A percentile compares a stretch with the other conserved stretches of the same genome.
phyloP scores from a whole-genome alignment of 768 basidiomycete species.

The Termitomyces sp. region DNA sequence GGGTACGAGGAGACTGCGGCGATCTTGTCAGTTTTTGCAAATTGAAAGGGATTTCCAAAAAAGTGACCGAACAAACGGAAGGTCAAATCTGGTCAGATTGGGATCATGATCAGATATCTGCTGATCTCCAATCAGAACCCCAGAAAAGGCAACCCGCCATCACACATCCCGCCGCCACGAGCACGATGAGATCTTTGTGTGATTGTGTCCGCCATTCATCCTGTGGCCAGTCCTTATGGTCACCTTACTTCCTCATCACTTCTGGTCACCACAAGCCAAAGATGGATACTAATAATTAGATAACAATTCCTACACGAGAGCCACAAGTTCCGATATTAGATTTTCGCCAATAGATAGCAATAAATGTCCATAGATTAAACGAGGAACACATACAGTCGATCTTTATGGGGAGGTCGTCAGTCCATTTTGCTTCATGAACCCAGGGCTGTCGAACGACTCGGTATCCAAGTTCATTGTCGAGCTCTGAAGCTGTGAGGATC shows the following conservation, averaged over 20 bases:
- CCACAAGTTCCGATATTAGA: not conserved
- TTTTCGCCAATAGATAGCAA: not conserved
- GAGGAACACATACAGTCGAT: constrained; percentile 7
- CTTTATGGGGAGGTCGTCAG: constrained; percentile 33
- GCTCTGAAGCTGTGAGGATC: constrained; percentile 3
- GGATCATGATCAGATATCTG: constrained; percentile 12
- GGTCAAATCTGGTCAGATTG: constrained; percentile 10
- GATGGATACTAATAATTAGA: not conserved
- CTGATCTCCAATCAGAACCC: constrained; percentile 5
- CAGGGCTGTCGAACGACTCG: constrained; percentile 21
- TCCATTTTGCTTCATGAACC: constrained; percentile 33
- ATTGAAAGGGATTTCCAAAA: constrained; percentile 15
- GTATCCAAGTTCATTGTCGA: constrained; percentile 10
- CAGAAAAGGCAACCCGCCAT: not conserved
- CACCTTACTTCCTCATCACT: not conserved
- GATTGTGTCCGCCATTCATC: not conserved
- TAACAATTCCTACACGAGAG: not conserved
- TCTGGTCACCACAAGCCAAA: not conserved
- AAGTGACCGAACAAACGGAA: constrained; percentile 15
- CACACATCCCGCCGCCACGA: not conserved
- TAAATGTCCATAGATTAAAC: not conserved
- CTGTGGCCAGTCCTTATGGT: no score
- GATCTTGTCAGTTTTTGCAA: constrained; percentile 1
- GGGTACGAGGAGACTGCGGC: not conserved
- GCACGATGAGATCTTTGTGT: not conserved